A percentile compares a stretch with the other conserved stretches of the same genome.
Evolutionary conservation across 768 basidiomycete species (phyloP).

Genomic region (Asterophora parasitica): DNA sequence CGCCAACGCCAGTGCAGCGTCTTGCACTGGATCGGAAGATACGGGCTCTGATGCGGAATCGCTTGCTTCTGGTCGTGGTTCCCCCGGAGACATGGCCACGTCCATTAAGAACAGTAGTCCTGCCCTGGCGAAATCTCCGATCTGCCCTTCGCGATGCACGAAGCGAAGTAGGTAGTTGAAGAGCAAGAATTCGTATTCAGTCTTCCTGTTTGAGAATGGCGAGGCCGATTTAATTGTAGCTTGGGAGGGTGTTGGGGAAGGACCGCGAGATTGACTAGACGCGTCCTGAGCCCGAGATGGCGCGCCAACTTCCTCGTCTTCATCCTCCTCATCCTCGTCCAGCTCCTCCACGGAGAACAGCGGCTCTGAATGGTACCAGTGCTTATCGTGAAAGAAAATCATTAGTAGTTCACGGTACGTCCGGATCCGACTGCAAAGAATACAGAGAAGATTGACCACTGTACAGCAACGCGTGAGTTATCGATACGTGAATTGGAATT

Average conservation of each 20-base stretch:
- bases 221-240: constrained; percentile 49
- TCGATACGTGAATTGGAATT: background rate
- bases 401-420: constrained; percentile 86
- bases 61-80: constrained; percentile 30
- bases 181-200: constrained; percentile 92
- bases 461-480: constrained; percentile 11
- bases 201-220: constrained; percentile 48
- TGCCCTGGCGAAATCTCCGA: constrained; percentile 90
- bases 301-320: constrained; percentile 45
- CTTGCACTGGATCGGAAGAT: constrained; percentile 64
- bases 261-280: constrained; percentile 20
- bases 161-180: constrained; percentile 96
- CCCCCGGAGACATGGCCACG: constrained; percentile 85
- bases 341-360: constrained; percentile 74
- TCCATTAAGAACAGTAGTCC: constrained; percentile 94
- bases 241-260: constrained; percentile 63
- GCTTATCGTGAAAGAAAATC: constrained; percentile 96
- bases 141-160: constrained; percentile 89
- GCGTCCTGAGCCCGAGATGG: constrained; percentile 21
- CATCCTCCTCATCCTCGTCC: constrained; percentile 61
- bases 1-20: constrained; percentile 82
- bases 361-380: constrained; percentile 77
- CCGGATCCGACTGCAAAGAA: constrained; percentile 87
- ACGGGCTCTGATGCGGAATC: constrained; percentile 30
- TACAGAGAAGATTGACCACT: constrained; percentile 93